Conservation (phyloP, 176 grass and related monocot genomes). For the Oryza meridionalis region DNA sequence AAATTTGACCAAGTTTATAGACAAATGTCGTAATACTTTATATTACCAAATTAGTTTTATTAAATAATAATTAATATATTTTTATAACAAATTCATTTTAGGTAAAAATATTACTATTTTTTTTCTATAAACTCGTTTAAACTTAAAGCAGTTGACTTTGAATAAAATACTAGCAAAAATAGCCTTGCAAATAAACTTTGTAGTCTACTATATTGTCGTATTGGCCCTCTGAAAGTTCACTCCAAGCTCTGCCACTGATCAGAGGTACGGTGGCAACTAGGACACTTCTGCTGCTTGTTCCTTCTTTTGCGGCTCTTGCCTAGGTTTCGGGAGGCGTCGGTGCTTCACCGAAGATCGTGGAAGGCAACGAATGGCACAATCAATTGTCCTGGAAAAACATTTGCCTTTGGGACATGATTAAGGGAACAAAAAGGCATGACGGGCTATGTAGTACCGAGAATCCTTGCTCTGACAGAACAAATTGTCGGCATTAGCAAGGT, state of each 20-base stretch:
- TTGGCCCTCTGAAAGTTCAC: background rate
- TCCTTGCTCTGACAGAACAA: constrained; percentile 1
- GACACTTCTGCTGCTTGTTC: background rate
- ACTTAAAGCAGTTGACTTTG: too few species aligned
- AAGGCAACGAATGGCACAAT: constrained; percentile 36
- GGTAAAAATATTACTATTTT: too few species aligned
- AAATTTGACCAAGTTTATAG: too few species aligned
- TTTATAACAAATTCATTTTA: too few species aligned
- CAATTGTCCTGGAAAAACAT: constrained; percentile 36
- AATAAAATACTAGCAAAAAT: background rate
- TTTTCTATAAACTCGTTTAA: too few species aligned
- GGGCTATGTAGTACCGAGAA: constrained; percentile 1
- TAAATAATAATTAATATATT: too few species aligned
- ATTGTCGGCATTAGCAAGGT: constrained; percentile 21
- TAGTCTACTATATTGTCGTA: background rate
- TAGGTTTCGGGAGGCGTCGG: background rate
- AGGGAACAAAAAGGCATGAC: background rate
- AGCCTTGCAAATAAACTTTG: background rate
- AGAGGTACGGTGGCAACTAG: background rate
- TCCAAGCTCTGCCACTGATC: background rate
- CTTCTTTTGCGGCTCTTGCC: constrained; percentile 3
- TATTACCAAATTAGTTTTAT: too few species aligned
- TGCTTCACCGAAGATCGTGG: constrained; percentile 45
- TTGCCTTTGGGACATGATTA: constrained; percentile 31
- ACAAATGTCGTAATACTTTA: too few species aligned